phyloP scores from a whole-genome alignment of 2,329 filamentous ascomycete genomes.

The Monosporascus sp. region DNA sequence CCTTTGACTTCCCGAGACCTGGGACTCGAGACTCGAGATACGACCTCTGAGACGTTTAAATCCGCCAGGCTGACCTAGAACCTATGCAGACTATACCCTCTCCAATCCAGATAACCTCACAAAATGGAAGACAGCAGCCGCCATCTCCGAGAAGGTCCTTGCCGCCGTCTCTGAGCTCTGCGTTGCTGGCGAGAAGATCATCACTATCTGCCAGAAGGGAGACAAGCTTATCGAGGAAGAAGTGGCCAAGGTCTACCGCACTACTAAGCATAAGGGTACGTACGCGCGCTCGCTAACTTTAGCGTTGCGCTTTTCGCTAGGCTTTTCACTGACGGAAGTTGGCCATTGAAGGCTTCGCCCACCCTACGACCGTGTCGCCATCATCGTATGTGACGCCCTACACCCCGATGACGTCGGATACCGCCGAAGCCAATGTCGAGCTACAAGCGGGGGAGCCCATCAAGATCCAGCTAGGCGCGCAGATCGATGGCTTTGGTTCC shows the following conservation, averaged over 20 bases:
- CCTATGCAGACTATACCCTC: constrained; percentile 72
- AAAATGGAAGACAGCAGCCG: constrained; percentile 96
- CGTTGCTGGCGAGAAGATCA: constrained; percentile 83
- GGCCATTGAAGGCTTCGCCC: constrained; percentile 64
- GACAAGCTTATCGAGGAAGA: constrained; percentile 94
- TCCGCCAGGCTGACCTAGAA: constrained; percentile 12
- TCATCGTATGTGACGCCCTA: constrained; percentile 94
- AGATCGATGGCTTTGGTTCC: constrained; percentile 94
- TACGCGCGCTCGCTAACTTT: constrained; percentile 10
- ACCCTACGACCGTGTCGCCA: constrained; percentile 93
- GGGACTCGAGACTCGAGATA: constrained; percentile 1
- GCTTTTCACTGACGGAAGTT: constrained; percentile 14
- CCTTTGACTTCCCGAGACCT: constrained; percentile 1
- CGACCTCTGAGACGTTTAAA: neutral
- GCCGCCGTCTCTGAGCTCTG: constrained; percentile 72
- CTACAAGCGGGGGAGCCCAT: constrained; percentile 82
- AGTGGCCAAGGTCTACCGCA: constrained; percentile 92
- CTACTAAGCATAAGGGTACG: constrained; percentile 95
- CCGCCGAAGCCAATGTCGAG: constrained; percentile 73
- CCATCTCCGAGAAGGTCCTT: constrained; percentile 94
- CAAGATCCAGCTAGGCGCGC: constrained; percentile 98
- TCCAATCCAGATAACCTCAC: constrained; percentile 92
- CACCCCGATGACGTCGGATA: constrained; percentile 83
- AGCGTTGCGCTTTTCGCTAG: neutral
- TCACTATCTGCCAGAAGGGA: constrained; percentile 91